phyloP scores from a whole-genome alignment of 139 green algal species.

The Spirogloea muscicola region DNA sequence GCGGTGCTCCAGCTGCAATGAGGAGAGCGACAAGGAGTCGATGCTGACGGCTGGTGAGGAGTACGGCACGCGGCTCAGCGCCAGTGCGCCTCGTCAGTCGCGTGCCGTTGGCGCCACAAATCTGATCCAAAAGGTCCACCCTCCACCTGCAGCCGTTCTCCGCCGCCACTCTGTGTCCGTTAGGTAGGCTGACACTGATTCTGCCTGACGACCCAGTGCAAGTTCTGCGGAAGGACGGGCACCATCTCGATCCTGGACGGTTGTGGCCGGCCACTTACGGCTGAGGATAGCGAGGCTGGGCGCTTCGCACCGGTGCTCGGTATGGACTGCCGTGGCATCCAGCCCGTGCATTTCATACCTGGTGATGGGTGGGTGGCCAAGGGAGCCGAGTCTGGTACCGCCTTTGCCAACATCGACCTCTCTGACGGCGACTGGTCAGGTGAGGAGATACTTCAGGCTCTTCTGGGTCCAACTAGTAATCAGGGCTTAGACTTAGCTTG shows the following conservation, averaged over 20 bases:
- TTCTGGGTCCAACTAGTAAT: too few relatives aligned
- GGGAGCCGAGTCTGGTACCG: conserved; percentile 27
- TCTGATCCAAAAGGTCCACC: conserved; percentile 37
- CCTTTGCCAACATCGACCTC: conserved; percentile 42
- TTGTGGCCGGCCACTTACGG: conserved; percentile 17
- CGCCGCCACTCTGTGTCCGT: neutral
- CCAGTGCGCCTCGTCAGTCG: neutral
- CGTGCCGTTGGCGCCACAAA: conserved; percentile 6
- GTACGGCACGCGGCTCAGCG: conserved; percentile 11
- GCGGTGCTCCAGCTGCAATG: conserved; percentile 27
- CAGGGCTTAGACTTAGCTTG: too few relatives aligned
- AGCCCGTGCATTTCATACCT: conserved; percentile 32
- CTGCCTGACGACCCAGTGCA: too few relatives aligned
- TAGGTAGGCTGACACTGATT: too few relatives aligned
- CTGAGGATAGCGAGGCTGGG: conserved; percentile 39
- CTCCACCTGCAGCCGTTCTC: neutral
- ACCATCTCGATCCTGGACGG: conserved; percentile 41
- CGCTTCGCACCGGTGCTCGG: conserved; percentile 25
- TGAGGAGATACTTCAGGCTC: too few relatives aligned
- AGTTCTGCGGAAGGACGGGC: conserved; percentile 33
- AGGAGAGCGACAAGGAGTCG: conserved; percentile 37
- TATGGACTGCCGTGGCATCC: conserved; percentile 39
- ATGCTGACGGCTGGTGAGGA: conserved; percentile 17
- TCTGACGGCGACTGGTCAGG: conserved; percentile 29
- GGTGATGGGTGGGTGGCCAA: conserved; percentile 27